These are phyloP conservation scores for Daphne laureola DNA, from an alignment of 441 rosid species.

Conservation along the genomic window DNA sequence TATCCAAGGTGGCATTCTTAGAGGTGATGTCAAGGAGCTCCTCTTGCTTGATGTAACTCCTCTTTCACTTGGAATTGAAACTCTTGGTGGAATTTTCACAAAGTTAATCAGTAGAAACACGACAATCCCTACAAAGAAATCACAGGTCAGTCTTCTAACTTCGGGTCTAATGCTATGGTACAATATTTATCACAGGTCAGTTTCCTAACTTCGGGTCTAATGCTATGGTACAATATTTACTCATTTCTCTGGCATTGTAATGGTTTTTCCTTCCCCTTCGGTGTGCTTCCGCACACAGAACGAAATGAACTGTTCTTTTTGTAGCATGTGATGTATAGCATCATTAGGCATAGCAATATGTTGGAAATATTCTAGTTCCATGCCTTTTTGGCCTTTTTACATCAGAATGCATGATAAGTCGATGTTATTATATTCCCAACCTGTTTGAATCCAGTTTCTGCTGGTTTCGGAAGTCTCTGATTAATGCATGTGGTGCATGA, in stretches of 20 bases:
- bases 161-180: background rate
- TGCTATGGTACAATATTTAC: background rate
- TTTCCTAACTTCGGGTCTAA: background rate
- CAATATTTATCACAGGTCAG: constrained; percentile 33
- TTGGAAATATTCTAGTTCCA: too few relatives aligned
- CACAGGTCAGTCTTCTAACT: constrained; percentile 32
- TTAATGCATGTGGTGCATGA: too few relatives aligned
- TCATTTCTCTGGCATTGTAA: background rate
- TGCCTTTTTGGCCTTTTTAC: too few relatives aligned
- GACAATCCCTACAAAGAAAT: constrained; percentile 56
- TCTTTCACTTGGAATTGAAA: constrained; percentile 54
- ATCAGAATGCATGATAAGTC: too few relatives aligned
- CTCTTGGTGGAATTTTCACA: constrained; percentile 56
- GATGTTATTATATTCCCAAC: too few relatives aligned
- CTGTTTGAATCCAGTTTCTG: too few relatives aligned
- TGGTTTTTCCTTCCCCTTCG: background rate
- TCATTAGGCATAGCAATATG: too few relatives aligned
- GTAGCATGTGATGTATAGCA: too few relatives aligned
- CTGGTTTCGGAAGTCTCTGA: too few relatives aligned
- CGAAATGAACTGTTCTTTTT: too few relatives aligned
- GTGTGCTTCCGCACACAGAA: too few relatives aligned
- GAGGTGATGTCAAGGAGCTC: constrained; percentile 44
- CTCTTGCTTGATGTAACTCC: constrained; percentile 53
- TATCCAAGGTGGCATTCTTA: constrained; percentile 36
- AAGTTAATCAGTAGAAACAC: constrained; percentile 45